Evolutionary conservation across 345 rosid genomes (phyloP), one percentile per base, ranked within the genome.

Genomic region (Crucihimalaya himalaica): DNA sequence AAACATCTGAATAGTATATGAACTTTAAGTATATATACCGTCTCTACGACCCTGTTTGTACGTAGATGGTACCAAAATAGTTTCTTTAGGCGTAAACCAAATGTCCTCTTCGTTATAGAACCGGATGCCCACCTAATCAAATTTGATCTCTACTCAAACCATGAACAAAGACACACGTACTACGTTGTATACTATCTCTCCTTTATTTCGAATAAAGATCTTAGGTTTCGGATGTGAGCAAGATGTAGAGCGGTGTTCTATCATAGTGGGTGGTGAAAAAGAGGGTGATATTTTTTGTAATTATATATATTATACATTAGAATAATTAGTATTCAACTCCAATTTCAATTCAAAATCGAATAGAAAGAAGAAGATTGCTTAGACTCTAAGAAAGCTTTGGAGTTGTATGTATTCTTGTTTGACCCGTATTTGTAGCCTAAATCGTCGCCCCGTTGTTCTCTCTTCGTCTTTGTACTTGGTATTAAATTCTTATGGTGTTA

Each of bases 401-500:
- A 50, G 67, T 81, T 63, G 71, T 77, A 75, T 74, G 70, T 56
- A 67, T 83, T 86, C 90, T 86, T 86, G 89, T 88, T 89, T 92
- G 97, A 89, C 94, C 96, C 93, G 79, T 83, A 81, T 79, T 80
- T 82, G 78, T 29, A 77, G 96, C 81, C 92, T 81, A 32, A 81
- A 63, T 72, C 68, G 39, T 78, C 89, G 89, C 86, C 74, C 67
- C 81, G 68, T 46, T 84, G 87, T 85, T 85, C 83, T 82, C 87
- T 83, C 84, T 63, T 77, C 73, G 61, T 64, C 62, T 46, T 48
- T 71, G 40, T 23, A 65, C n/a, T 46, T 40, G 13, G 48, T 37
- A 28, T 51, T 34, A 43, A 68, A 43, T 37, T 68, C 16, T 45
- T 52, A 40, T 50, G 62, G 51, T 55, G 32, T 31, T 50, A 56